phyloP scores from a whole-genome alignment of 2,329 filamentous ascomycete species.

The Pseudogymnoascus sp. region DNA sequence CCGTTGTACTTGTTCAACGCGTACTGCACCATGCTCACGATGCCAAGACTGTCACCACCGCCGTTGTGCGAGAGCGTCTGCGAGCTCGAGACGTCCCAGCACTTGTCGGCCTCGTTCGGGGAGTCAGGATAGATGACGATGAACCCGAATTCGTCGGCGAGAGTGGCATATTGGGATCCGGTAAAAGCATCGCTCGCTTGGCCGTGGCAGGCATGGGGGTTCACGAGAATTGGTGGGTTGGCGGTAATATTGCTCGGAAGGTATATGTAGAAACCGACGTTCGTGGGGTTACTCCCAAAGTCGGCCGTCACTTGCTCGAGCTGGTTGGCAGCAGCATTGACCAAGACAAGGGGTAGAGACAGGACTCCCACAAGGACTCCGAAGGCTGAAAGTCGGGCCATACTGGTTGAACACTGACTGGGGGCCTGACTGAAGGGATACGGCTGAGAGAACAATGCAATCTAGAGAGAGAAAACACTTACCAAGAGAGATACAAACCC shows the following conservation, averaged over 20 bases:
- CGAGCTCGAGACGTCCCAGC: constrained; percentile 47
- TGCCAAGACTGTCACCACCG: constrained; percentile 46
- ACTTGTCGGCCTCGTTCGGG: constrained; percentile 39
- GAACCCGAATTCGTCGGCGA: constrained; percentile 45
- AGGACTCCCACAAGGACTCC: background rate
- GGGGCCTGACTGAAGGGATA: background rate
- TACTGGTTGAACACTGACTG: background rate
- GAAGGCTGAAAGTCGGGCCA: background rate
- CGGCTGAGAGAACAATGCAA: background rate
- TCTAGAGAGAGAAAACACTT: background rate
- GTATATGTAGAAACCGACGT: constrained; percentile 42
- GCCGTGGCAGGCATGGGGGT: constrained; percentile 46
- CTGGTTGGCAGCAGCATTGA: constrained; percentile 14
- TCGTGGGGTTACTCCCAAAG: constrained; percentile 36
- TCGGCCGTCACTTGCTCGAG: constrained; percentile 29
- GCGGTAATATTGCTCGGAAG: constrained; percentile 37
- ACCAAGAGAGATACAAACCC: background rate
- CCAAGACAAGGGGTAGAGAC: background rate
- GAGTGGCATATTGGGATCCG: constrained; percentile 42
- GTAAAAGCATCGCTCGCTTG: constrained; percentile 40
- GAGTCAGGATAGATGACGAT: constrained; percentile 49
- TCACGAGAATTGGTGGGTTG: constrained; percentile 42
- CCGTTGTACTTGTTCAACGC: constrained; percentile 43
- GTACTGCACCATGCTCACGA: constrained; percentile 52
- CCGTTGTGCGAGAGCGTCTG: constrained; percentile 46